Base-by-base conservation (phyloP, 169 alveolate genomes). In the Plasmodium coatneyi region DNA sequence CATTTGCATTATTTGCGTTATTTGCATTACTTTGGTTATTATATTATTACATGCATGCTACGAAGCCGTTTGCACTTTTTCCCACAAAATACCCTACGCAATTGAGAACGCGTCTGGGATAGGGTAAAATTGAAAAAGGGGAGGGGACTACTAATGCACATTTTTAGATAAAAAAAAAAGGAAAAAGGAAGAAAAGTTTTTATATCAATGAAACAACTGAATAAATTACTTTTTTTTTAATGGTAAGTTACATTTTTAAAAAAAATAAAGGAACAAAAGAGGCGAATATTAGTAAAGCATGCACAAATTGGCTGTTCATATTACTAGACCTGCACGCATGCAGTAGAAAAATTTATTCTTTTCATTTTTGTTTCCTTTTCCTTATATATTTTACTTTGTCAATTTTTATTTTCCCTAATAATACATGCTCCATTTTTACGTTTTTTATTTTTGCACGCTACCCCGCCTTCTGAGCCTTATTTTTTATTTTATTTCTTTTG, bases 31-130 rank as follows among this genome's bases (percentile, higher is more conserved):
- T 49, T 49, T 6, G 0, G 2, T 49, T 49, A 22, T 52, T 78
- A 78, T n/a, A 78, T 39, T n/a, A 30, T 46, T 78, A 78, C 49
- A 78, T 78, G 32, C n/a, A 78, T 78, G 49, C 14, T 78, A 78
- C 36, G 41, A 76, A 66, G n/a, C 36, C 1, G 14, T 22, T 66
- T 66, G 14, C n/a, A 66, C 0, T 66, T 60, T 5, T 60, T 60
- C 19, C 7, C 32, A 25, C 6, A 60, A 60, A 60, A 60, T 25
- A 60, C 74, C 25, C 74, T 9, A 19, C 32, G 10, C 12, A 60
- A n/a, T 25, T 19, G 32, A 19, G 14, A 60, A 25, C 10, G 32
- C 74, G 74, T 60, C 32, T n/a, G 34, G 32, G 5, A 16, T n/a
- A 60, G 32, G 74, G n/a, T 14, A 34, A n/a, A 60, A 28, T 12